Base-by-base conservation (phyloP, 2,329 filamentous ascomycete genomes). In the Laburnicola sp. region DNA sequence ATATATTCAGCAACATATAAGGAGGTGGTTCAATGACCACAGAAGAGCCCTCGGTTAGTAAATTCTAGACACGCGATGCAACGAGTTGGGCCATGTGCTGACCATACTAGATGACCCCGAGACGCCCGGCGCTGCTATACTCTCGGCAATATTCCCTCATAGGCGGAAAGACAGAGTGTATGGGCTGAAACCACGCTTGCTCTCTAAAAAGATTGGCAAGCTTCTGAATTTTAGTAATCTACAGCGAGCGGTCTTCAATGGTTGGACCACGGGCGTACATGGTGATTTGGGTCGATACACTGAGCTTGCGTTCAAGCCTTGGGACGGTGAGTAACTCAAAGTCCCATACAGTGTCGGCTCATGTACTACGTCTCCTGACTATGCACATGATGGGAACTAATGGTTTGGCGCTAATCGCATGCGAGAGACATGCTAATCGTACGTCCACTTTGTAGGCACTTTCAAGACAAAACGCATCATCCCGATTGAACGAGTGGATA, bases 91-190 rank as follows among this genome's bases (percentile, higher is more conserved):
- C 10, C 3, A n/a, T 27, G 5, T 28, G 30, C 41, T 45, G 23
- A 45, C 23, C 10, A 2, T 3, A n/a, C n/a, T 16, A 45, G 75
- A 86, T 64, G 76, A 78, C 0, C 74, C 82, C 6, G 76, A 80
- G 26, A 83, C 82, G 1, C 76, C 86, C 62, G 76, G 79, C 1
- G 75, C 82, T 1, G 86, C 88, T 2, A 74, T 96, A 1, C 76
- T 96, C 0, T 92, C 88, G 1, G 86, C 86, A 2, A 73, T 97
- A 0, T 80, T 95, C 0, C 90, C 91, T 0, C 86, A 91, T 56
- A 85, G 81, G 57, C 80, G 91, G 46, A 86, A 84, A 2, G 91
- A 96, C 65, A 82, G 90, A 26, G 88, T 93, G 2, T 96, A 92
- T 67, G 81, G 79, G 32, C 77, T 96, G 1, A 83, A 89, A 63